Evolutionary conservation across 108 stramenopile genomes (phyloP), one percentile per base, ranked within the genome.

Genomic region (Cyclotella baltica): DNA sequence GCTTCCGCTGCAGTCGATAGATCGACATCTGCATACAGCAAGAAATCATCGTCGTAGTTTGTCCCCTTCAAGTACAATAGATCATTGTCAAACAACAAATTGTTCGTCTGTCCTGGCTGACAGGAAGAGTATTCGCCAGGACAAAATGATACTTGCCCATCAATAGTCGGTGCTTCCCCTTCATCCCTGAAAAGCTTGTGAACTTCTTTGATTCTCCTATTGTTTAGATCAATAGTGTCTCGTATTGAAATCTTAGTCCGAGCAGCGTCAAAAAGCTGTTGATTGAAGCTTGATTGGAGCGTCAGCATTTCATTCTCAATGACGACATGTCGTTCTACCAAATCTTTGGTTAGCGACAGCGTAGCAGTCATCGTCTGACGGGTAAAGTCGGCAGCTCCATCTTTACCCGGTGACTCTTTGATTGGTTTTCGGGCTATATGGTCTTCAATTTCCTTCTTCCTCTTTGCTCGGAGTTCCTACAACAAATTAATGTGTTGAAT

Each of bases 381-480:
- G 36, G 22, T 6, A 3, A 16, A 22, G 25, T 11, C 8, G 16
- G 38, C n/a, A 40, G 28, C n/a, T 31, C 30, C 31, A 29, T 31
- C 10, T 59, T 27, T 4, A 3, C 4, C 9, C 31, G 5, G 2
- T 11, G 36, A 20, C 2, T 38, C 36, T 4, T 38, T 10, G 48
- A 16, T 67, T 13, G 65, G 47, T 29, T 67, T 67, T 3, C 36
- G 34, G 3, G 22, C 5, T 20, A 67, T 50, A 20, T 50, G 48
- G 3, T 67, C 19, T 13, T 50, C 5, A 3, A 67, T 67, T 2
- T 50, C 47, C 19, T 67, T 25, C 28, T 50, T 67, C 29, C 47
- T n/a, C 29, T 47, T 27, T 30, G 47, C 65, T 19, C 65, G 35
- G 20, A 64, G 63, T 64, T 64, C 25, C 63, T 64, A n/a, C 4